Conservation (phyloP, 176 grass and related monocot species). For the Cocos nucifera region DNA sequence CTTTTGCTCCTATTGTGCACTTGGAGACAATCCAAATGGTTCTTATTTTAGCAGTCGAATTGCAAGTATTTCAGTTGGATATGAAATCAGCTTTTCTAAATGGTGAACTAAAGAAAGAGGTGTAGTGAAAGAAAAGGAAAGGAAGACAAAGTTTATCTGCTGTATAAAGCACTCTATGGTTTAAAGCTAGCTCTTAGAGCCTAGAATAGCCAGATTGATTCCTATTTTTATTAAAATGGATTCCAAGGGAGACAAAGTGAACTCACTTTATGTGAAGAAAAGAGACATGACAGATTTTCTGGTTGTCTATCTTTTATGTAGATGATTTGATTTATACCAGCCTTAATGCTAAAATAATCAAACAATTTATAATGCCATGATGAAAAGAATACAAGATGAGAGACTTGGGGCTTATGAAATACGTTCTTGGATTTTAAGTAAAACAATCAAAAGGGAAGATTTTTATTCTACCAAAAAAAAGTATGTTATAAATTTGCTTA, state of each 20-base stretch:
- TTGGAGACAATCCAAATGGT: background rate
- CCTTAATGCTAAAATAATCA: no score
- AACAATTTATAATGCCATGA: background rate
- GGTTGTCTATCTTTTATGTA: background rate
- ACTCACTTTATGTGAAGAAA: background rate
- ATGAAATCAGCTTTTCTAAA: background rate
- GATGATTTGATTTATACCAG: background rate
- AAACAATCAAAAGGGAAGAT: no score
- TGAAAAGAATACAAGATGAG: background rate
- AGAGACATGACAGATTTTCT: background rate
- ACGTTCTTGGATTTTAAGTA: background rate
- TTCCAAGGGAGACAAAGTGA: background rate
- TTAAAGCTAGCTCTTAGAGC: background rate
- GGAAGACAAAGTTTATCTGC: background rate
- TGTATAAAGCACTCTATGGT: background rate
- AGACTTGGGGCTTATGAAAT: background rate
- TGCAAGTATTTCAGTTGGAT: background rate
- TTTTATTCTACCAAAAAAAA: no score
- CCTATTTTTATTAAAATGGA: background rate
- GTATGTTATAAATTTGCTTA: no score
- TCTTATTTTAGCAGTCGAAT: background rate
- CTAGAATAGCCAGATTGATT: background rate
- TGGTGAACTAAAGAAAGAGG: background rate
- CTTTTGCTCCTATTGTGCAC: no score
- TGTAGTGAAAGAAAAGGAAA: background rate